These are phyloP conservation scores for Aspergillus sp. DNA, from an alignment of 2,329 filamentous ascomycete genomes.

Conservation along the genomic window DNA sequence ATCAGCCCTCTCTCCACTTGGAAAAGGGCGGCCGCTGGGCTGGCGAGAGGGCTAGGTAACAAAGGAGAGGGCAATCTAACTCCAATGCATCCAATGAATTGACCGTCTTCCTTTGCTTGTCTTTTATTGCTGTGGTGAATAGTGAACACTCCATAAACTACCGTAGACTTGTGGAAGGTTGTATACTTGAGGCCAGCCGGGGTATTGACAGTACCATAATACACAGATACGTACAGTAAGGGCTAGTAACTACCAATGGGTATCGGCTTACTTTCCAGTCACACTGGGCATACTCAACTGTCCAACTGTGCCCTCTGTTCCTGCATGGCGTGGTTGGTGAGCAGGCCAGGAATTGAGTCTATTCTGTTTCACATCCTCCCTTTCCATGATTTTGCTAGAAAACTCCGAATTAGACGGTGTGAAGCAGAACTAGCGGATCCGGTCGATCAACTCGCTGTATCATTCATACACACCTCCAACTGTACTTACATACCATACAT, in stretches of 20 bases:
- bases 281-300: neutral
- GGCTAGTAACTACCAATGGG: neutral
- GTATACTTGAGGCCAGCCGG: neutral
- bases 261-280: neutral
- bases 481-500: neutral
- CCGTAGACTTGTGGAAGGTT: too few relatives aligned
- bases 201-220: neutral
- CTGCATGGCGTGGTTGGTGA: neutral
- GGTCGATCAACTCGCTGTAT: neutral
- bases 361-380: neutral
- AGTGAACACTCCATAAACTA: too few relatives aligned
- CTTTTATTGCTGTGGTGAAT: too few relatives aligned
- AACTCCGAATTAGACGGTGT: neutral
- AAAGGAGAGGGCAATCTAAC: neutral
- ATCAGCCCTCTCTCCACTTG: neutral
- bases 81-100: neutral
- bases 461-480: neutral
- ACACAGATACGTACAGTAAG: neutral
- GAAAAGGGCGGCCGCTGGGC: neutral
- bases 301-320: neutral
- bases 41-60: neutral
- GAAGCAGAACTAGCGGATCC: neutral
- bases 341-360: neutral
- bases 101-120: neutral
- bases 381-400: too few relatives aligned